Conservation (phyloP, 768 basidiomycete species). For the Tylopilus sp. region DNA sequence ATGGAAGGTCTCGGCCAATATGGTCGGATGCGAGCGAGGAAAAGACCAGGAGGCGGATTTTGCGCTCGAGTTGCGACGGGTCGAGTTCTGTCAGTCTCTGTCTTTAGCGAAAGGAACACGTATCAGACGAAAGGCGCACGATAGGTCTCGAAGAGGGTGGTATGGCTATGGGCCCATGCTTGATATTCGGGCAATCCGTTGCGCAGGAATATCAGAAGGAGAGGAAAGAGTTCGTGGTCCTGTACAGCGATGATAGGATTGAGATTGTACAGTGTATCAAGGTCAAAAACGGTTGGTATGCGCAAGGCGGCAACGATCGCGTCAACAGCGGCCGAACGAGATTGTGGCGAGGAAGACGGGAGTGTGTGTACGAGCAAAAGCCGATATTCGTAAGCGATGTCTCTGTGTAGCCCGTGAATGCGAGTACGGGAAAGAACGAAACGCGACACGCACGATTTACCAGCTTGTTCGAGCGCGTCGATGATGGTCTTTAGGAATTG, state of each 20-base stretch:
- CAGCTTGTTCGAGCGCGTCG: conserved; percentile 53
- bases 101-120: neutral
- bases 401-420: conserved; percentile 34
- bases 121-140: conserved; percentile 37
- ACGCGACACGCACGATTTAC: conserved; percentile 59
- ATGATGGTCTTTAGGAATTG: conserved; percentile 63
- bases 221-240: conserved; percentile 66
- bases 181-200: conserved; percentile 59
- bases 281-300: conserved; percentile 69
- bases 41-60: conserved; percentile 75
- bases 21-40: conserved; percentile 76
- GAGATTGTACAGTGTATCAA: conserved; percentile 76
- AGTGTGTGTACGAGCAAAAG: conserved; percentile 61
- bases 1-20: conserved; percentile 70
- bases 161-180: conserved; percentile 54
- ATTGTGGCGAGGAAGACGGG: conserved; percentile 48
- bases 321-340: conserved; percentile 53
- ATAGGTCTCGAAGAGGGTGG: conserved; percentile 49
- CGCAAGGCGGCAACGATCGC: conserved; percentile 63
- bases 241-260: conserved; percentile 64
- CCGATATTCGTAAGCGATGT: conserved; percentile 60
- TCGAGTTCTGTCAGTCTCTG: conserved; percentile 46
- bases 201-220: conserved; percentile 73
- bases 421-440: neutral
- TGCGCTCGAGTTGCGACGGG: conserved; percentile 58